Evolutionary conservation across 2,329 filamentous ascomycete genomes (phyloP), one percentile per base, ranked within the genome.

Genomic region (Paramyrothecium roridum): DNA sequence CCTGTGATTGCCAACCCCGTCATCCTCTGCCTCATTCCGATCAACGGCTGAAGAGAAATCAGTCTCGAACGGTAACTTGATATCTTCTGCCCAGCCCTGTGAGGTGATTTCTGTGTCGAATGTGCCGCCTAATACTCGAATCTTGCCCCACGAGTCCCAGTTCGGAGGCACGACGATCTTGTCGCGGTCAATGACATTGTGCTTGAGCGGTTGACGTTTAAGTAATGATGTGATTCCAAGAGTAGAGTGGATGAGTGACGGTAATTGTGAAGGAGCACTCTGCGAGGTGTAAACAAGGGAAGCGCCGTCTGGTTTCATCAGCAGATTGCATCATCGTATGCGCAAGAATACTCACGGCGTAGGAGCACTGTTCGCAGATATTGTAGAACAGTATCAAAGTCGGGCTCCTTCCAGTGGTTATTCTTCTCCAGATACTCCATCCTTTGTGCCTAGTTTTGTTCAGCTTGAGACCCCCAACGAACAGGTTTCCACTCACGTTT

Each of bases 111-210:
- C 95, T 21, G 96, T 90, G 62, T 98, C 91, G 65, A 98, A 98
- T 0, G 88, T 90, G 67, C 96, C 95, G 53, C 91, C 85, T 26
- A 98, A 79, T 48, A 98, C 91, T 46, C 93, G 84, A 57, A 99
- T 97, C 74, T 98, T 99, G 57, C 92, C 93, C 90, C 92, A 97
- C 0, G 93, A 97, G 72, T 99, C 95, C 95, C 95, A 99, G 70
- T 97, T 97, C 17, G 93, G 89, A 2, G 93, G 93, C 1, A 99
- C 90, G 6, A 97, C 81, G 54, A 99, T 93, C 79, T 96, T 96
- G 71, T 96, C 93, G 57, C 93, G 84, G 74, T 95, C 95, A 61
- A 96, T 95, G 57, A 96, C 90, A 65, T 96, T 96, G 70, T 93
- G 89, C 73, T 91, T 95, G 22, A 96, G 80, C 22, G 88, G 85